These are phyloP conservation scores for Phyllosticta citribraziliensis DNA, from an alignment of 2,329 filamentous ascomycete species.

Conservation along the genomic window DNA sequence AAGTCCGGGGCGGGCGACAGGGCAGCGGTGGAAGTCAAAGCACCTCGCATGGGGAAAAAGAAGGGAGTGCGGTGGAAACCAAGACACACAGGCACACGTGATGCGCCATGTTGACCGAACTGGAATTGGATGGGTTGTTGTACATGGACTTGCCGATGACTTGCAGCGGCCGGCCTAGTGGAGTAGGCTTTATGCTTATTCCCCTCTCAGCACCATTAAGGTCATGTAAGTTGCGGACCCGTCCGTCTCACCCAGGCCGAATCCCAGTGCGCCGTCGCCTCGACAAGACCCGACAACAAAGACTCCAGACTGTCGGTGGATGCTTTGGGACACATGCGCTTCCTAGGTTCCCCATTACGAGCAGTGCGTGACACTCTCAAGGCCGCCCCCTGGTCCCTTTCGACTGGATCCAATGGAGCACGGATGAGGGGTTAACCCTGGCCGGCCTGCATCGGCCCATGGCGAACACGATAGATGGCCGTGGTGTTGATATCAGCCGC, in stretches of 20 bases:
- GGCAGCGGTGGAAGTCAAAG: neutral
- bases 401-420: neutral
- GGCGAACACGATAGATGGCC: neutral
- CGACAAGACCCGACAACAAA: neutral
- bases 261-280: neutral
- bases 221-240: neutral
- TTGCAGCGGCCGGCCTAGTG: neutral
- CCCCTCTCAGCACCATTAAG: neutral
- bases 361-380: neutral
- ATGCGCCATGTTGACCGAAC: neutral
- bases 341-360: neutral
- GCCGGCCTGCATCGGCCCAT: neutral
- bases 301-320: neutral
- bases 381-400: neutral
- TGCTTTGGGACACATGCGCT: neutral
- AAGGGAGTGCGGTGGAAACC: neutral
- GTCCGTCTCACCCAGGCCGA: neutral
- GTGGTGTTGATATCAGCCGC: neutral
- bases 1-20: neutral
- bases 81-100: constrained; percentile 4
- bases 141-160: neutral
- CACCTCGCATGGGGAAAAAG: neutral
- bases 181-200: neutral
- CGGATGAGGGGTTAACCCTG: neutral
- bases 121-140: neutral